Percentiles rank a stretch among this genome's conserved stretches.
Evolutionary conservation across 1,284 basidiomycete genomes (phyloP).

Genomic region (Apiotrichum veenhuisii): DNA sequence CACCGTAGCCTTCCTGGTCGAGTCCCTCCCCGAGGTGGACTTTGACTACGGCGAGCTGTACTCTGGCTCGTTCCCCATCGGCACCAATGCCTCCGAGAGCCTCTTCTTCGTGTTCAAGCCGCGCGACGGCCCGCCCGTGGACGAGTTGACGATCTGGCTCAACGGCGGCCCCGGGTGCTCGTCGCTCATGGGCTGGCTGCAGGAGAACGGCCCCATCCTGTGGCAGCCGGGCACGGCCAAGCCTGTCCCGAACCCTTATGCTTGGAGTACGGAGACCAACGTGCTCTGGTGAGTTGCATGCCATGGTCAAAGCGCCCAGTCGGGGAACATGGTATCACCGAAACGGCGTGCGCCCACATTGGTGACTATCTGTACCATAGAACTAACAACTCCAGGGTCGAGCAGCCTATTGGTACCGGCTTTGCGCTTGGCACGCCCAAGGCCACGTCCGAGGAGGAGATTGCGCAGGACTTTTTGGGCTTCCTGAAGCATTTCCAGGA

Average conservation of each 20-base stretch:
- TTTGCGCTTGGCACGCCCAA: conserved; percentile 70
- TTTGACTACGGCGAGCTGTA: conserved; percentile 27
- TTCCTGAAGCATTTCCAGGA: conserved; percentile 24
- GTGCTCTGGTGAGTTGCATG: conserved; percentile 30
- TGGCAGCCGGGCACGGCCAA: conserved; percentile 65
- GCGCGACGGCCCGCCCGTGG: conserved; percentile 16
- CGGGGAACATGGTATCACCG: background rate
- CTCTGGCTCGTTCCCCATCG: conserved; percentile 22
- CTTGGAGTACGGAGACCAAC: conserved; percentile 67
- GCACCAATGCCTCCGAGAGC: background rate
- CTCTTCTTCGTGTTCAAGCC: conserved; percentile 28
- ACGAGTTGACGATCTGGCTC: conserved; percentile 32
- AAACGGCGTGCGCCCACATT: too few species aligned
- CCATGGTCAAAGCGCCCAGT: background rate
- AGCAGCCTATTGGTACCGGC: conserved; percentile 79
- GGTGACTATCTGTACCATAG: background rate
- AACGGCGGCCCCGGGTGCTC: conserved; percentile 55
- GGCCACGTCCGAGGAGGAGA: conserved; percentile 50
- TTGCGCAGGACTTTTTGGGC: conserved; percentile 41
- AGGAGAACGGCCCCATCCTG: conserved; percentile 75
- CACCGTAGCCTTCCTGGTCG: conserved; percentile 18
- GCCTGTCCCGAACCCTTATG: conserved; percentile 64
- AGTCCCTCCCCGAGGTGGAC: conserved; percentile 21
- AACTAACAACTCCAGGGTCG: conserved; percentile 12
- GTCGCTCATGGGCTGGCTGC: conserved; percentile 68